Percentiles rank a stretch among this genome's conserved stretches.
Evolutionary conservation across 208 protist genomes (phyloP).

Genomic region (Trichomonas vaginalis): DNA sequence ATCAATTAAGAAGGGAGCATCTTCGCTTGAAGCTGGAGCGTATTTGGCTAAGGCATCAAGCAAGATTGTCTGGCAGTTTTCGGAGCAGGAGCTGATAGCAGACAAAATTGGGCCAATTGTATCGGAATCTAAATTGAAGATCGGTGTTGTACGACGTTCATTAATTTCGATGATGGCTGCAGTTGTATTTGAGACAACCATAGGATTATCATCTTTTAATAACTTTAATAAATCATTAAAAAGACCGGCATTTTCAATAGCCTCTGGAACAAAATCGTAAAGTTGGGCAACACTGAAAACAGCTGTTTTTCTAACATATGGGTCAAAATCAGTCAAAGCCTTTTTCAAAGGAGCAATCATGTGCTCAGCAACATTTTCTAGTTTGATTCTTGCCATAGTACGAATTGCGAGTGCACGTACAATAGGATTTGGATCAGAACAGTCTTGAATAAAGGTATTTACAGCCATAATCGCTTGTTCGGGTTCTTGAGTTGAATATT

Average conservation of each 20-base stretch:
- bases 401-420: neutral
- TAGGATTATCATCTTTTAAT: conserved; percentile 81
- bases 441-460: conserved; percentile 8
- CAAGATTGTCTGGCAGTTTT: conserved; percentile 93
- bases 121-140: conserved; percentile 50
- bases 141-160: conserved; percentile 34
- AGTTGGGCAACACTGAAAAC: conserved; percentile 85
- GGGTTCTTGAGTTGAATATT: neutral
- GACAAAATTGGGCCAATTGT: conserved; percentile 73
- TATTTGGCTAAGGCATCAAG: conserved; percentile 70
- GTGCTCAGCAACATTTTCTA: neutral
- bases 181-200: conserved; percentile 77
- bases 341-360: conserved; percentile 9
- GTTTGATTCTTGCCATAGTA: neutral
- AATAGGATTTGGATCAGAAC: neutral
- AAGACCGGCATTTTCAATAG: conserved; percentile 60
- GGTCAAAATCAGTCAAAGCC: neutral
- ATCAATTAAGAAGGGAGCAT: conserved; percentile 68
- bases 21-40: conserved; percentile 21
- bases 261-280: conserved; percentile 68
- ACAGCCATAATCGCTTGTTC: conserved; percentile 15
- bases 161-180: conserved; percentile 75
- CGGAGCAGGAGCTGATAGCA: conserved; percentile 76
- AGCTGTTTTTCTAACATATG: conserved; percentile 74
- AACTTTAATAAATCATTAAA: conserved; percentile 54